A percentile compares a stretch with the other conserved stretches of the same genome.
phyloP scores from a whole-genome alignment of 192 early-diverging fungal genomes.

The Coemansia sp. region DNA sequence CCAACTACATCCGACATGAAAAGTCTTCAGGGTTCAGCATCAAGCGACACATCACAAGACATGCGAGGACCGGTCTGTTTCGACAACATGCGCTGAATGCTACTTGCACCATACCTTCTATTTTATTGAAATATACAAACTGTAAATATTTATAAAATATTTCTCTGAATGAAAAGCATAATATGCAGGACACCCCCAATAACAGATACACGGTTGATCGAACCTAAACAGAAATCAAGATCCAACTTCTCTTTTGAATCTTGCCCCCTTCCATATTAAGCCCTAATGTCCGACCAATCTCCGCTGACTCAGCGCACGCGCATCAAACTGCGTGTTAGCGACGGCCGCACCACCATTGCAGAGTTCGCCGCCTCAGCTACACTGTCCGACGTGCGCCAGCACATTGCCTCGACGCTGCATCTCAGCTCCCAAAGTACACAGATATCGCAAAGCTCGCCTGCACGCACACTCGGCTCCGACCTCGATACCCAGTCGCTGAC shows the following conservation, averaged over 20 bases:
- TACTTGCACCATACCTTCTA: too few species aligned
- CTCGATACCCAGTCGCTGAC: constrained; percentile 11
- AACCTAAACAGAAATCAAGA: too few species aligned
- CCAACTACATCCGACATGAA: too few species aligned
- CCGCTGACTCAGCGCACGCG: neutral
- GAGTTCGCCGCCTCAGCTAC: constrained; percentile 6
- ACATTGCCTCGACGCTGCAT: constrained; percentile 4
- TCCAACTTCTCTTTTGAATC: neutral
- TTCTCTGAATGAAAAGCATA: too few species aligned
- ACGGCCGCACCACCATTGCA: constrained; percentile 7
- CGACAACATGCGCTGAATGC: too few species aligned
- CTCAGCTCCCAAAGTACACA: neutral
- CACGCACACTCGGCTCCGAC: constrained; percentile 2
- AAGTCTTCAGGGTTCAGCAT: too few species aligned
- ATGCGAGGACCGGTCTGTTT: too few species aligned
- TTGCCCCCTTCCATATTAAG: neutral
- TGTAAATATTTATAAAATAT: too few species aligned
- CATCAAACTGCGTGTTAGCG: constrained; percentile 21
- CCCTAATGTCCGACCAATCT: neutral
- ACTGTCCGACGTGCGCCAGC: constrained; percentile 18
- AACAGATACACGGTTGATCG: too few species aligned
- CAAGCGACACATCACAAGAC: too few species aligned
- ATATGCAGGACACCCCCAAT: too few species aligned
- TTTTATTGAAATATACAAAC: too few species aligned
- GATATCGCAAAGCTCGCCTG: constrained; percentile 7